These are phyloP conservation scores for Chlorella sp. DNA, from an alignment of 139 green algal species.

Conservation along the genomic window DNA sequence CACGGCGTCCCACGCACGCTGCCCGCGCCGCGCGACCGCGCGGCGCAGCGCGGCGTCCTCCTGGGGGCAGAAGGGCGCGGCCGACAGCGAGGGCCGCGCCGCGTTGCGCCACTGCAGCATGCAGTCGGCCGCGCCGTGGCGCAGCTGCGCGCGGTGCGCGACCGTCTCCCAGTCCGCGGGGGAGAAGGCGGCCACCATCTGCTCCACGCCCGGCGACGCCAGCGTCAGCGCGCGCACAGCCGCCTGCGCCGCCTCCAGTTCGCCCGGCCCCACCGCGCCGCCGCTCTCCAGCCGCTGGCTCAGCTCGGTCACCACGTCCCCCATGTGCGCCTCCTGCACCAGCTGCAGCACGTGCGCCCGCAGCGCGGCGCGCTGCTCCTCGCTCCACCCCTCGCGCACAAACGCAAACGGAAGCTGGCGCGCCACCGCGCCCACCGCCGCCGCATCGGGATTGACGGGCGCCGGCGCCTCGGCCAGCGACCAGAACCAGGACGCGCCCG, in stretches of 20 bases:
- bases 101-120: constrained; percentile 39
- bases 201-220: constrained; percentile 17
- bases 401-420: no score
- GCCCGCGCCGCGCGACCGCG: constrained; percentile 6
- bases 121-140: constrained; percentile 20
- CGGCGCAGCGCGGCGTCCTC: constrained; percentile 24
- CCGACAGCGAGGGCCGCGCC: background rate
- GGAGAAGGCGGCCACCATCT: constrained; percentile 14
- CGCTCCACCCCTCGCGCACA: constrained; percentile 4
- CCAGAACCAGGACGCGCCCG: background rate
- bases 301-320: constrained; percentile 29
- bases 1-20: constrained; percentile 20
- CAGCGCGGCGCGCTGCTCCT: constrained; percentile 35
- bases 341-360: constrained; percentile 33
- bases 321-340: constrained; percentile 31
- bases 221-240: constrained; percentile 20
- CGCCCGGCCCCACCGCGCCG: constrained; percentile 2
- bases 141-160: constrained; percentile 7
- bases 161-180: constrained; percentile 28
- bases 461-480: no score
- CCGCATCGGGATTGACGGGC: no score
- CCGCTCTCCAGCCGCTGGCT: constrained; percentile 24
- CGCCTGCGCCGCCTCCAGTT: constrained; percentile 5
- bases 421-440: no score
- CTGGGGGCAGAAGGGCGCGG: background rate